phyloP scores from a whole-genome alignment of 1,284 basidiomycete species.

The Calocybe gambosa region DNA sequence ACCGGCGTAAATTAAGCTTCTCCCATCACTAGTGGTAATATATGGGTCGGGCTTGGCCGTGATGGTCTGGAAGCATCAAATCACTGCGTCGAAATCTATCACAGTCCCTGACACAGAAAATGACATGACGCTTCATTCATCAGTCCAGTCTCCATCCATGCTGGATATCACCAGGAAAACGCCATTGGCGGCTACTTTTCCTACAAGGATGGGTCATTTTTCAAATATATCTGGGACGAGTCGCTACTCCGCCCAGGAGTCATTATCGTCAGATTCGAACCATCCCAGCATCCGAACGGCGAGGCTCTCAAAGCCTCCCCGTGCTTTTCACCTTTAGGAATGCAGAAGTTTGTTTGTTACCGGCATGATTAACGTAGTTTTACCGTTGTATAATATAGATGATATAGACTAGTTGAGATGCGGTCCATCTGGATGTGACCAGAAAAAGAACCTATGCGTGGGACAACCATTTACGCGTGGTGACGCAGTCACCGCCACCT shows the following conservation, averaged over 20 bases:
- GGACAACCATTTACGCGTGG: background rate
- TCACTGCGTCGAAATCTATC: conserved; percentile 11
- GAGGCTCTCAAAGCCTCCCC: conserved; percentile 20
- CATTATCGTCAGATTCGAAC: conserved; percentile 1
- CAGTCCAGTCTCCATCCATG: background rate
- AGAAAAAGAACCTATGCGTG: background rate
- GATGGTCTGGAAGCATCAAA: conserved; percentile 26
- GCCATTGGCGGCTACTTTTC: background rate
- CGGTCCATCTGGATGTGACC: too few species aligned
- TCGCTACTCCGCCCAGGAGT: background rate
- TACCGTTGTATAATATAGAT: background rate
- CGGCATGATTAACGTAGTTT: background rate
- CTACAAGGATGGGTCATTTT: background rate
- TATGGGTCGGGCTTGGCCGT: conserved; percentile 31
- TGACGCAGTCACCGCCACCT: background rate
- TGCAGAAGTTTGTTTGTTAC: background rate
- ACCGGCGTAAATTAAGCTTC: conserved; percentile 1
- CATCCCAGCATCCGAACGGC: conserved; percentile 4
- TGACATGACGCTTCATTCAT: background rate
- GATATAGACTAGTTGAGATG: background rate
- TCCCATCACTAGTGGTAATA: conserved; percentile 26
- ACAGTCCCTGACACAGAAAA: conserved; percentile 13
- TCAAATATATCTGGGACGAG: conserved; percentile 2
- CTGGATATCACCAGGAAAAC: background rate
- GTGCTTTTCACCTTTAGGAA: conserved; percentile 20